Evolutionary conservation across 768 basidiomycete genomes (phyloP).

Genomic region (Boletus rubropictus): DNA sequence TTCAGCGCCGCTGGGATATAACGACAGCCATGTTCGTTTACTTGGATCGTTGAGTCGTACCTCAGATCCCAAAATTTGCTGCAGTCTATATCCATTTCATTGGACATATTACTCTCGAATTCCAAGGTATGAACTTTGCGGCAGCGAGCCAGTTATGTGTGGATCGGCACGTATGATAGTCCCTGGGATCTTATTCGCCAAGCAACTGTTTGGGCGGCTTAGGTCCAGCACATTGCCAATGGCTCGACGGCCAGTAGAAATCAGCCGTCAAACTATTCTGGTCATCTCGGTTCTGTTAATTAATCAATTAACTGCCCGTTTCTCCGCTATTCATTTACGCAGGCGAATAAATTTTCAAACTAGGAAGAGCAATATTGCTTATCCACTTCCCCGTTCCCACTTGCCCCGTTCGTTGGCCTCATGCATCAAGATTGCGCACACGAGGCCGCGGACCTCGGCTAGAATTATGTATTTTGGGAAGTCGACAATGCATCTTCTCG

Average conservation of each 20-base stretch:
- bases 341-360: conserved; percentile 15
- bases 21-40: background rate
- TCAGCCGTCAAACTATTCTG: background rate
- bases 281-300: conserved; percentile 1
- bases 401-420: conserved; percentile 6
- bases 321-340: conserved; percentile 2
- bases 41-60: conserved; percentile 5
- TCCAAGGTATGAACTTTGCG: background rate
- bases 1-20: conserved; percentile 17
- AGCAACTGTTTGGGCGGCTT: background rate
- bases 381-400: conserved; percentile 8
- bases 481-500: background rate
- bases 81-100: conserved; percentile 9
- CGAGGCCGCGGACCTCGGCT: conserved; percentile 21
- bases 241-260: background rate
- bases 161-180: background rate
- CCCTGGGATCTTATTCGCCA: background rate
- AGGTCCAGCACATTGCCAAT: background rate
- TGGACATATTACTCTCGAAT: conserved; percentile 1
- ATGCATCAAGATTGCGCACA: conserved; percentile 7
- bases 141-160: background rate
- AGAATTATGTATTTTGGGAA: background rate
- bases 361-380: background rate
- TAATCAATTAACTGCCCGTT: background rate
- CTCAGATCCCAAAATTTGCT: conserved; percentile 4